Evolutionary conservation across 176 grass and related monocot genomes (phyloP).

Genomic region (Oryza glumipatula): DNA sequence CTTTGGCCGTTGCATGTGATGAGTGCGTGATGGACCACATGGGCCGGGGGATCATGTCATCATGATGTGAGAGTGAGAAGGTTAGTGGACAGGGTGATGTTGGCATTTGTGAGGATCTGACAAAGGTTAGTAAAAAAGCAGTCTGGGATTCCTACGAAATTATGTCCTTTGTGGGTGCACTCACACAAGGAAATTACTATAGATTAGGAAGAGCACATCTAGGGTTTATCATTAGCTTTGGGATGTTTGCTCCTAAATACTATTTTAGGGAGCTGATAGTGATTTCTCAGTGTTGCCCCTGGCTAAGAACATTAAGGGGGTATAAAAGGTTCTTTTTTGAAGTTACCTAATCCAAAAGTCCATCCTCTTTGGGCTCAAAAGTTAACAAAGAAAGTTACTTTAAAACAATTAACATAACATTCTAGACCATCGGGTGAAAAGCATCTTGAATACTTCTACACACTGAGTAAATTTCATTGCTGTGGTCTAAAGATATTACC

Average conservation of each 20-base stretch:
- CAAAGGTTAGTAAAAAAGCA: background rate
- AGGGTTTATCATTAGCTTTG: conserved; percentile 20
- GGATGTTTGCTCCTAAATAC: background rate
- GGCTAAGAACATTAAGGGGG: background rate
- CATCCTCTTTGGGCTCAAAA: background rate
- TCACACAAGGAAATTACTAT: background rate
- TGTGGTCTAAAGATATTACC: background rate
- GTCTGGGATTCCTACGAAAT: conserved; percentile 27
- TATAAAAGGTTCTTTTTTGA: background rate
- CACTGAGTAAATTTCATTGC: background rate
- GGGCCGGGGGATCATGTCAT: conserved; percentile 38
- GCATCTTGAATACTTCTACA: background rate
- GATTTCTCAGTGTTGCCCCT: background rate
- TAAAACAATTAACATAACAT: background rate
- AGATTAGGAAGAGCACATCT: conserved; percentile 20
- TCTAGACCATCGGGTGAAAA: background rate
- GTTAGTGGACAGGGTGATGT: background rate
- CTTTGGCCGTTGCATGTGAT: conserved; percentile 17
- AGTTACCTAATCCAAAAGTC: conserved; percentile 8
- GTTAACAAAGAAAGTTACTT: background rate
- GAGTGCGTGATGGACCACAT: conserved; percentile 34
- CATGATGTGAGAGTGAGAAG: conserved; percentile 33
- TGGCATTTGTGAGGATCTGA: conserved; percentile 9
- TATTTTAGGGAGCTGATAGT: background rate
- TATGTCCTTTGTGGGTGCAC: conserved; percentile 20